Base-by-base conservation (phyloP, 768 basidiomycete genomes). In the Mycena olivaceomarginata region DNA sequence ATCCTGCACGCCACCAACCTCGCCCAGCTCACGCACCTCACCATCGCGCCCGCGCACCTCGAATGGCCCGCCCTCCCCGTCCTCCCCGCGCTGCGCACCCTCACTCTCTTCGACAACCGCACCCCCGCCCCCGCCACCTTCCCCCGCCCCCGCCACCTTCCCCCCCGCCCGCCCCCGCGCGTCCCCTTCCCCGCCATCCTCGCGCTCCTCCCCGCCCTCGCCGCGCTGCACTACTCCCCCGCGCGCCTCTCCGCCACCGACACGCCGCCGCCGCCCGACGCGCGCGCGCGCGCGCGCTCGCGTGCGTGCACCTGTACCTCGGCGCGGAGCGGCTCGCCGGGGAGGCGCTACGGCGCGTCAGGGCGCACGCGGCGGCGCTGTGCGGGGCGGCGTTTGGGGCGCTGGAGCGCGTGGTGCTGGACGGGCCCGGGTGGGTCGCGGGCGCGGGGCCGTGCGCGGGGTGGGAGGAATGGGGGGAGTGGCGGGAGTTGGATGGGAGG, bases 391-490 rank as follows among this genome's bases (percentile, higher is more conserved):
- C 40, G 41, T 64, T 64, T 22, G 20, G 63, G 6, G 63, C 53
- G 20, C 39, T 69, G 20, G 67, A 69, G 56, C 53, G 67, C 7
- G 67, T 69, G 7, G 53, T 57, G 56, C n/a, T 69, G 39, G 67
- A 53, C 6, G 67, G 67, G 39, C 39, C 53, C 6, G 67, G 67
- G 20, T 69, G 67, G 67, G 10, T 22, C 22, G 56, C 22, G 56
- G 22, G 25, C 10, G 22, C 6, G 56, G 31, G 31, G 31, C 31
- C 31, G 31, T 31, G 31, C 31, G 31, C 31, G 31, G 31, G 31
- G 31, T 22, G 22, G 22, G 13, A 25, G 56, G n/a, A 8, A 12
- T 57, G 56, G n/a, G 9, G 22, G 4, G 22, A 57, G 56, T 57
- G 56, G 56, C 11, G 12, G 7, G 12, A 22, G 5, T 22, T 57